These are phyloP conservation scores for Wickerhamiella kazuoi DNA, from an alignment of 805 yeast species.

Conservation along the genomic window DNA sequence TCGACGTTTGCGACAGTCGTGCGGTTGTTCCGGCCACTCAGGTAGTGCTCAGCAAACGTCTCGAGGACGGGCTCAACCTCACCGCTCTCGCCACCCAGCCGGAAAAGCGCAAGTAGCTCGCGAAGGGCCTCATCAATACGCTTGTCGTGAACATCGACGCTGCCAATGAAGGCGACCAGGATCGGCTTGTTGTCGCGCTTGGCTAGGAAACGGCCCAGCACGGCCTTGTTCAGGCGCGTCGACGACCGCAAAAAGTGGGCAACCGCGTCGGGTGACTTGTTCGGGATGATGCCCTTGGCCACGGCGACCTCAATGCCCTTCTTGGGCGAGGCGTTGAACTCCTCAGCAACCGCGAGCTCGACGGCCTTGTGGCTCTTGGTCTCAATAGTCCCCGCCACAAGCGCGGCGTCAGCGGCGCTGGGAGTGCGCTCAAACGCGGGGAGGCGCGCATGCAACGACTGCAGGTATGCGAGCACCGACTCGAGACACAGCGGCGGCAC, in stretches of 20 bases:
- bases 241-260: constrained; percentile 67
- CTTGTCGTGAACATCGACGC: constrained; percentile 57
- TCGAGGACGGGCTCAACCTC: constrained; percentile 89
- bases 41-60: constrained; percentile 65
- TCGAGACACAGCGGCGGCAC: constrained; percentile 92
- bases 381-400: constrained; percentile 6
- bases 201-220: constrained; percentile 71
- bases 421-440: background rate
- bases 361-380: constrained; percentile 36
- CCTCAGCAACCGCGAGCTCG: constrained; percentile 56
- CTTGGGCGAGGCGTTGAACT: constrained; percentile 63
- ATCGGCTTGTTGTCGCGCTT: constrained; percentile 49
- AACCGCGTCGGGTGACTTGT: constrained; percentile 33
- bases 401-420: background rate
- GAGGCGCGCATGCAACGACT: constrained; percentile 11
- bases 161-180: constrained; percentile 42
- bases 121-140: constrained; percentile 91
- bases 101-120: constrained; percentile 58
- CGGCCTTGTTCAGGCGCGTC: constrained; percentile 69
- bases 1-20: constrained; percentile 47
- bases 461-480: constrained; percentile 56
- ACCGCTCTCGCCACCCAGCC: constrained; percentile 95
- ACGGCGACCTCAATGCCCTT: constrained; percentile 50
- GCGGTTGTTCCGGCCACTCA: constrained; percentile 36
- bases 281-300: constrained; percentile 46